These are phyloP conservation scores for Erythrophleum ivorense DNA, from an alignment of 331 rosid genomes.

Conservation along the genomic window DNA sequence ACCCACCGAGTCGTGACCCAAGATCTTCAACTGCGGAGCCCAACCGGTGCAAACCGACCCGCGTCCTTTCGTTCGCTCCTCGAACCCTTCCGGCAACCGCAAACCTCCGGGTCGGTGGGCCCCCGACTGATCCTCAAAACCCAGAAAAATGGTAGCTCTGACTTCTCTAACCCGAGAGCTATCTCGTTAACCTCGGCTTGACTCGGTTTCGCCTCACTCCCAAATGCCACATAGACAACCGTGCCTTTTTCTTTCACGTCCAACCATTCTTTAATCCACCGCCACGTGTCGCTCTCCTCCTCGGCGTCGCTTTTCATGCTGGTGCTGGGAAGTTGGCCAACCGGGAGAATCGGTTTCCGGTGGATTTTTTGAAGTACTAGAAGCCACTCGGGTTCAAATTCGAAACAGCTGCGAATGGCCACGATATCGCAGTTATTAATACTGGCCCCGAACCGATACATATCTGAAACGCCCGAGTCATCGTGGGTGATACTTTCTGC, in stretches of 20 bases:
- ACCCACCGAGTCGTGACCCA: constrained; percentile 12
- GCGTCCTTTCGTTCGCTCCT: neutral
- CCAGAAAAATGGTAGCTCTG: too few species aligned
- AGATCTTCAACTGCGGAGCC: neutral
- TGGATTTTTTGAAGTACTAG: neutral
- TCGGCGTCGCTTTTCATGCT: too few species aligned
- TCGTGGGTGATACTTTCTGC: neutral
- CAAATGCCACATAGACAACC: too few species aligned
- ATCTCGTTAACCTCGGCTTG: too few species aligned
- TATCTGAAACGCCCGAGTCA: neutral
- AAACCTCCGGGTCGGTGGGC: too few species aligned
- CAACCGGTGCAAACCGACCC: neutral
- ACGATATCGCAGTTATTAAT: neutral
- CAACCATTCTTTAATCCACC: too few species aligned
- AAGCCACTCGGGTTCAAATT: neutral
- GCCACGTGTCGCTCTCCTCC: too few species aligned
- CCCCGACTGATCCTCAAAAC: too few species aligned
- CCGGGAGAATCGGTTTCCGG: neutral
- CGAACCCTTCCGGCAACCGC: neutral
- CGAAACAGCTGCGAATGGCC: neutral
- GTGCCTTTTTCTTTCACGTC: too few species aligned
- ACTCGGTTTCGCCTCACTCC: too few species aligned
- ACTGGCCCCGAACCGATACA: neutral
- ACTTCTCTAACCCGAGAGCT: too few species aligned
- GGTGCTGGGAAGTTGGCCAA: too few species aligned